phyloP scores from a whole-genome alignment of 2,329 filamentous ascomycete genomes.

The Fusarium dlaminii region DNA sequence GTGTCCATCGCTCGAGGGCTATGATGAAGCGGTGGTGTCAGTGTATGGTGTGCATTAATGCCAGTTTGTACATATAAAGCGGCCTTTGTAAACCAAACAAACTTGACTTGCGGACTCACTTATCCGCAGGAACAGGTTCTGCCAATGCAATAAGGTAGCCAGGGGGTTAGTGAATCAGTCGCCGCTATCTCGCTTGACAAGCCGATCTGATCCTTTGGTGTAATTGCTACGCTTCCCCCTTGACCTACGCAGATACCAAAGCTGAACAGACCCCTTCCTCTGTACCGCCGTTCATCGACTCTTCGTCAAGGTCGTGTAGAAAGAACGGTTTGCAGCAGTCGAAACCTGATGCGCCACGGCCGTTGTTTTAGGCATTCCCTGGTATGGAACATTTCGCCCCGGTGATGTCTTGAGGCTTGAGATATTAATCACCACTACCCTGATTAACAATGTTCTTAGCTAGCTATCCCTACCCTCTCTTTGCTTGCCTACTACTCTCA shows the following conservation, averaged over 20 bases:
- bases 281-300: not conserved
- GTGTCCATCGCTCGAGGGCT: not conserved
- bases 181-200: constrained; percentile 33
- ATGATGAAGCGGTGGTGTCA: not conserved
- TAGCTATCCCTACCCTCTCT: not conserved
- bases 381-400: not conserved
- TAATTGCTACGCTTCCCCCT: constrained; percentile 17
- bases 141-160: constrained; percentile 5
- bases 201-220: constrained; percentile 21
- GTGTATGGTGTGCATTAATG: constrained; percentile 6
- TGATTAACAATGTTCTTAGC: not conserved
- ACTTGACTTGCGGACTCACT: not conserved
- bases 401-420: not conserved
- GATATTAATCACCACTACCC: not conserved
- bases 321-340: not conserved
- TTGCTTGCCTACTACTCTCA: not conserved
- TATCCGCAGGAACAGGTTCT: constrained; percentile 21
- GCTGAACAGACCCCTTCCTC: not conserved
- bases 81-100: not conserved
- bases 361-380: not conserved
- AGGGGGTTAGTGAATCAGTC: constrained; percentile 18
- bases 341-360: not conserved
- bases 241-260: constrained; percentile 4
- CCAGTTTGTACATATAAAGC: not conserved
- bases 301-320: not conserved